Evolutionary conservation across 2,329 filamentous ascomycete genomes (phyloP).

Genomic region (Aspergillus quadrilineatus): DNA sequence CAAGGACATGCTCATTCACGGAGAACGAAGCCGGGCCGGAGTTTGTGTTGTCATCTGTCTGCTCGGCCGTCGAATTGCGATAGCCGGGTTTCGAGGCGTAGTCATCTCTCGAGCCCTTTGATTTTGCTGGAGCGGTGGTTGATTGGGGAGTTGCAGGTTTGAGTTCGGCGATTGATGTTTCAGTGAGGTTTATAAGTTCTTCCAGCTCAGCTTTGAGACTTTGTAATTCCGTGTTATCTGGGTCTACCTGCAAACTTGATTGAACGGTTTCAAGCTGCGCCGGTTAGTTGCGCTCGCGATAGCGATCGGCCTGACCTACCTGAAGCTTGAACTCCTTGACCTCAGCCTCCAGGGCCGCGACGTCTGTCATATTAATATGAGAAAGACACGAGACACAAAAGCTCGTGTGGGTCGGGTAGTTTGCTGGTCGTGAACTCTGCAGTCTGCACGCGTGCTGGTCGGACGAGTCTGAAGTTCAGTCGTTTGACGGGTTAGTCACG

Average conservation of each 20-base stretch:
- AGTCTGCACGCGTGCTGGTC: neutral
- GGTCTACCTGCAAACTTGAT: conserved; percentile 73
- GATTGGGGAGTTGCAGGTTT: conserved; percentile 52
- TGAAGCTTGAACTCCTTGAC: conserved; percentile 62
- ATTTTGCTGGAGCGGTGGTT: conserved; percentile 47
- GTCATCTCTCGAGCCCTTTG: conserved; percentile 81
- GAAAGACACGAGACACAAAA: neutral
- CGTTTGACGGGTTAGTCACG: neutral
- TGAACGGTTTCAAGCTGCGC: conserved; percentile 76
- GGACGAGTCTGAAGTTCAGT: neutral
- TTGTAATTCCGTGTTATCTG: conserved; percentile 74
- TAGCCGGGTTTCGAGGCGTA: conserved; percentile 68
- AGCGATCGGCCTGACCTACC: conserved; percentile 36
- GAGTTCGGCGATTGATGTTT: conserved; percentile 78
- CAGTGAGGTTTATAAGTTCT: conserved; percentile 74
- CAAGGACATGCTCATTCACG: conserved; percentile 86
- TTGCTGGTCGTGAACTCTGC: neutral
- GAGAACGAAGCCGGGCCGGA: conserved; percentile 62
- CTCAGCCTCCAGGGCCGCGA: conserved; percentile 48
- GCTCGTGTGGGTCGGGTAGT: neutral
- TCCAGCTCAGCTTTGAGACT: conserved; percentile 77
- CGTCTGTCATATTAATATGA: conserved; percentile 40
- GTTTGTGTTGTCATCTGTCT: conserved; percentile 55
- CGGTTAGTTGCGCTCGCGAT: neutral
- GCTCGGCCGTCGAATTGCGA: conserved; percentile 44